These are phyloP conservation scores for Ceratobasidium sp. DNA, from an alignment of 1,284 basidiomycete genomes.

Conservation along the genomic window DNA sequence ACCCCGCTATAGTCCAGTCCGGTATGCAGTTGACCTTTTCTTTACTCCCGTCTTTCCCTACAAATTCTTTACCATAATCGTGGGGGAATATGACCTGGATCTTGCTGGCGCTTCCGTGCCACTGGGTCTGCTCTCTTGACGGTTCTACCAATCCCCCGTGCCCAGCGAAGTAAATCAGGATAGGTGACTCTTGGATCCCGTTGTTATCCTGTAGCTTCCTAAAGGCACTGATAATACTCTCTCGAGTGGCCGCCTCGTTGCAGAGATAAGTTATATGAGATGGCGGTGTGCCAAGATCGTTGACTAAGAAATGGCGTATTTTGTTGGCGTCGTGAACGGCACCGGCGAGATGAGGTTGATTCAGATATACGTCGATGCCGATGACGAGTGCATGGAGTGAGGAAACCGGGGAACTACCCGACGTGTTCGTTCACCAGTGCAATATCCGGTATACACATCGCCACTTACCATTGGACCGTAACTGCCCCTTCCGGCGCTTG, in stretches of 20 bases:
- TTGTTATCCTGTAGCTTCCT: neutral
- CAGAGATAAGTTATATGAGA: constrained; percentile 53
- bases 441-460: too few species aligned
- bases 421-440: too few species aligned
- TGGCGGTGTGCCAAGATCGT: constrained; percentile 5
- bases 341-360: neutral
- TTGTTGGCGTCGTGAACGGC: constrained; percentile 18
- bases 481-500: too few species aligned
- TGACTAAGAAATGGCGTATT: neutral
- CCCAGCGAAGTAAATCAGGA: constrained; percentile 1
- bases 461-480: too few species aligned
- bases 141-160: neutral
- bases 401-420: too few species aligned
- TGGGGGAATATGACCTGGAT: neutral
- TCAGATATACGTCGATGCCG: constrained; percentile 17
- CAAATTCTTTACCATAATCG: neutral
- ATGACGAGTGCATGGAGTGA: constrained; percentile 16
- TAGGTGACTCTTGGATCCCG: neutral
- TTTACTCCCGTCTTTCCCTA: too few species aligned
- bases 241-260: constrained; percentile 47
- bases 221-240: constrained; percentile 3
- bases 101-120: neutral
- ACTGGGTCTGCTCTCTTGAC: neutral
- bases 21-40: neutral
- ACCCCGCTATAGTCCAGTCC: neutral